Percentiles rank a stretch among this genome's conserved stretches.
phyloP scores from a whole-genome alignment of 805 yeast species.

The Saccharomyces eubayanus region DNA sequence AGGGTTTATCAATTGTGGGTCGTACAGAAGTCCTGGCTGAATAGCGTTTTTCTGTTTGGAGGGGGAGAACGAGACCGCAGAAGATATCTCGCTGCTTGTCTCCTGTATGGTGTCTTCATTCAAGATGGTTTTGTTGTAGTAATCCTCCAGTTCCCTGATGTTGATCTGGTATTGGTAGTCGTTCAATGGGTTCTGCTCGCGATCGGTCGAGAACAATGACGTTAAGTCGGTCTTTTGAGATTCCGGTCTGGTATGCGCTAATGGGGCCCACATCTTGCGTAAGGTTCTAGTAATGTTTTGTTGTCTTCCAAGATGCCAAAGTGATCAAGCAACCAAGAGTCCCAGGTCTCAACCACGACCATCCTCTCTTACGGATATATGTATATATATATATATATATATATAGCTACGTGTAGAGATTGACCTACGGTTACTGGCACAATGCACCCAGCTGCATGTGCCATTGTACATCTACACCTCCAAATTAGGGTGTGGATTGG shows the following conservation, averaged over 20 bases:
- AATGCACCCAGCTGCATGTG: background rate
- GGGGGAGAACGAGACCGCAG: background rate
- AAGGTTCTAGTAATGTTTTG: background rate
- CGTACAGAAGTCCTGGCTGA: background rate
- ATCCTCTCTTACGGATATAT: background rate
- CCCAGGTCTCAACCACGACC: background rate
- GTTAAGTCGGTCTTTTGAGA: background rate
- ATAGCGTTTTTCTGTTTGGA: background rate
- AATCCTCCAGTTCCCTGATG: conserved; percentile 19
- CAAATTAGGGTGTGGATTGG: background rate
- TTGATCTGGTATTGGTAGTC: background rate
- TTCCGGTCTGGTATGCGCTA: background rate
- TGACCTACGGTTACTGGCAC: background rate
- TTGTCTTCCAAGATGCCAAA: background rate
- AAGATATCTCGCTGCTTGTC: background rate
- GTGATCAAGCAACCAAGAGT: background rate
- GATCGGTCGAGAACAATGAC: background rate
- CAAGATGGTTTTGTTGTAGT: conserved; percentile 17
- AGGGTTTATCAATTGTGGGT: background rate
- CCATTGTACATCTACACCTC: background rate
- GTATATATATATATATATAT: background rate
- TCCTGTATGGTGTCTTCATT: conserved; percentile 10
- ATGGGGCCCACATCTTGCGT: background rate
- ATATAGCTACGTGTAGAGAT: background rate
- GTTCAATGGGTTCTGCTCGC: background rate